Evolutionary conservation across 495 filamentous ascomycete genomes (phyloP).

Genomic region (Physcia stellaris): DNA sequence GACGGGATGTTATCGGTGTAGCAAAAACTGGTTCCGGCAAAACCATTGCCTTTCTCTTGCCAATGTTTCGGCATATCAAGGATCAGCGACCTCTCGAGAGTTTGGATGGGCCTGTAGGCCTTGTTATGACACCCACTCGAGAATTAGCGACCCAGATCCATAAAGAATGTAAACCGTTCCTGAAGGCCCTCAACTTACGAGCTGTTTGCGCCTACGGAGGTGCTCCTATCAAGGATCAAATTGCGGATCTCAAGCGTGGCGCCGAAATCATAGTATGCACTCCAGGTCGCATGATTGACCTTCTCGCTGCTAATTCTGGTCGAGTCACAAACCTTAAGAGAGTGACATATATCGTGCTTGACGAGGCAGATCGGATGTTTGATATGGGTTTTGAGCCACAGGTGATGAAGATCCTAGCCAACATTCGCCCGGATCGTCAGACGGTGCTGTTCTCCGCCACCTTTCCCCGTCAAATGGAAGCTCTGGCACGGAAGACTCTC

Average conservation of each 20-base stretch:
- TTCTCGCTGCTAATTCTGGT: conserved; percentile 82
- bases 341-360: conserved; percentile 85
- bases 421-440: conserved; percentile 82
- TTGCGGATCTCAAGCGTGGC: conserved; percentile 87
- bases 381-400: conserved; percentile 99
- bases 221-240: conserved; percentile 94
- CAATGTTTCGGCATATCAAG: conserved; percentile 96
- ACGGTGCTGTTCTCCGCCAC: conserved; percentile 95
- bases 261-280: conserved; percentile 93
- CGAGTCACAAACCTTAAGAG: conserved; percentile 81
- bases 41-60: conserved; percentile 85
- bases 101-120: conserved; percentile 71
- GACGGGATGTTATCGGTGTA: conserved; percentile 88
- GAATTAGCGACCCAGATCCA: conserved; percentile 93
- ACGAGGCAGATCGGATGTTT: conserved; percentile 98
- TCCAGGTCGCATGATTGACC: conserved; percentile 92
- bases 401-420: conserved; percentile 89
- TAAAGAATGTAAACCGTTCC: conserved; percentile 82
- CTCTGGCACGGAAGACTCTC: conserved; percentile 76
- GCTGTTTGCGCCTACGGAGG: conserved; percentile 94
- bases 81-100: conserved; percentile 75
- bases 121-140: conserved; percentile 91
- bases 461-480: conserved; percentile 89
- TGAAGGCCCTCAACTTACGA: conserved; percentile 79
- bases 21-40: conserved; percentile 99